Base-by-base conservation (phyloP, 768 basidiomycete species). In the Auricularia cornea region DNA sequence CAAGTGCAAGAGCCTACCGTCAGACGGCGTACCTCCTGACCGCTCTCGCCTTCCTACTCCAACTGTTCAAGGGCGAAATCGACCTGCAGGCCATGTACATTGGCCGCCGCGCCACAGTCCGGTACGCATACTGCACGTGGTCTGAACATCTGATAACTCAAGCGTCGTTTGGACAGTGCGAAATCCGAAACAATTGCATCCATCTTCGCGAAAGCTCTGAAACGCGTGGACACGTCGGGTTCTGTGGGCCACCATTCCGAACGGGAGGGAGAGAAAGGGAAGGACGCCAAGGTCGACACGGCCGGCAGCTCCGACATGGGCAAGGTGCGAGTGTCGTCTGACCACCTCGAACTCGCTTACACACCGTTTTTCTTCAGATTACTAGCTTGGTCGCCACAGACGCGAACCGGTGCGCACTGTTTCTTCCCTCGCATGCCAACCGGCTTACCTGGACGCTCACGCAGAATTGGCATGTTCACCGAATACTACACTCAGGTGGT, bases 301-400 rank as follows among this genome's bases (percentile, higher is more conserved):
- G 54, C 54, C 26, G 54, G 54, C 8, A 57, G 54, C 54, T 16
- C 54, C 54, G 54, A 57, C 54, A 57, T 57, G 54, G 54, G 54
- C 54, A 57, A 57, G 51, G 51, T 52, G 8, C 20, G 51, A 12
- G 8, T 20, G 20, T n/a, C 51, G 10, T 20, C 0, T 28, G 51
- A 52, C 8, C 10, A n/a, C 20, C 28, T 52, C n/a, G 28, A n/a
- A n/a, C n/a, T n/a, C n/a, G n/a, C n/a, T 52, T 52, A n/a, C 20
- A 12, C 10, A 52, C 4, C 2, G 0, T 20, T 52, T 20, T 10
- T 14, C 10, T 38, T 14, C 20, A 52, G 28, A 57, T 57, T 12
- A 31, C 54, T 4, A 57, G 54, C 28, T 26, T 57, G 18, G 30
- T 57, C 12, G 14, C 54, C 14, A 57, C 54, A 0, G 54, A 57